These are phyloP conservation scores for Pseudisothecium myosuroides DNA, from an alignment of 225 moss, liverwort and hornwort genomes.

Conservation along the genomic window DNA sequence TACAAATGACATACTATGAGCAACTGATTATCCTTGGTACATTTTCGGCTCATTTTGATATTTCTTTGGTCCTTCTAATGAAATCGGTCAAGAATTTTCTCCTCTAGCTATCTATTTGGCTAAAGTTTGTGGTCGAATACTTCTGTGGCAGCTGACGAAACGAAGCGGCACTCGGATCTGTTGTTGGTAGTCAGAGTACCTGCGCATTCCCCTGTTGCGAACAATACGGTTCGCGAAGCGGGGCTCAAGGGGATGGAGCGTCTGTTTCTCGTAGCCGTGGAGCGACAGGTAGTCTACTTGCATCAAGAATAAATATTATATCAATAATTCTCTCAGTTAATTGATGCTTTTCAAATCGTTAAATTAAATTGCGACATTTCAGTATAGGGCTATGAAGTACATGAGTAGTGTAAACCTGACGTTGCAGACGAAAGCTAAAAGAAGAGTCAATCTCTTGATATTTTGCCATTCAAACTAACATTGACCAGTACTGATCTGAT, in stretches of 20 bases:
- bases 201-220: not conserved
- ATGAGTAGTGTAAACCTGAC: not conserved
- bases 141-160: not conserved
- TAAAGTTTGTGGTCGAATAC: not conserved
- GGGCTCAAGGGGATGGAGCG: slow-evolving; percentile 30
- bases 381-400: not conserved
- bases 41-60: too few species aligned
- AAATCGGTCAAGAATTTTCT: not conserved
- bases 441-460: not conserved
- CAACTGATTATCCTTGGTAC: not conserved
- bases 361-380: not conserved
- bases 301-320: not conserved
- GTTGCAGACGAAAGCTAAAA: not conserved
- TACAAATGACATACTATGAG: too few species aligned
- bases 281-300: slow-evolving; percentile 11
- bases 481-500: not conserved
- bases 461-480: too few species aligned
- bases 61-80: too few species aligned
- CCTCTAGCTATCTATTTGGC: not conserved
- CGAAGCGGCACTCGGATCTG: slow-evolving; percentile 20
- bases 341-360: not conserved
- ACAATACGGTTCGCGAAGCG: slow-evolving; percentile 11
- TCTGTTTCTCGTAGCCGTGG: slow-evolving; percentile 17
- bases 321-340: not conserved
- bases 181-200: slow-evolving; percentile 5